These are phyloP conservation scores for Poteriospumella lacustris DNA, from an alignment of 108 stramenopile genomes.

Conservation along the genomic window DNA sequence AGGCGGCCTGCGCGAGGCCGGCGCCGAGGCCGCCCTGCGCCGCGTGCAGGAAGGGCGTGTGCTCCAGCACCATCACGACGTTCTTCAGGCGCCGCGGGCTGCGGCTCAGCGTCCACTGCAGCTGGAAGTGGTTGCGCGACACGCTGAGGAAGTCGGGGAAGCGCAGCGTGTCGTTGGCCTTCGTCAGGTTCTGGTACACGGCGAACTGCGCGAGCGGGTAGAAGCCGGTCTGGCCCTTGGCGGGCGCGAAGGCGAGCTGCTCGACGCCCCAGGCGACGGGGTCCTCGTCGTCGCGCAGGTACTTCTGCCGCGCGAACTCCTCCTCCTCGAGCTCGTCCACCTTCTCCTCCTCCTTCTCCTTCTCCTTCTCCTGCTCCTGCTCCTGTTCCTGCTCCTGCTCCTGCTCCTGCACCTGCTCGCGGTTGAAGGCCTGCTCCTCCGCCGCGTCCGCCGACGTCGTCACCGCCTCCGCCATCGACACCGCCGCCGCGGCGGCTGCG, in stretches of 20 bases:
- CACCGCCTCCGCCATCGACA: slow-evolving; percentile 39
- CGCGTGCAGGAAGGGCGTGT: slow-evolving; percentile 40
- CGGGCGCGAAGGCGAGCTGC: slow-evolving; percentile 55
- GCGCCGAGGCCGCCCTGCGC: not conserved
- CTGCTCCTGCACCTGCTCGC: slow-evolving; percentile 92
- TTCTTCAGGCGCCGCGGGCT: slow-evolving; percentile 94
- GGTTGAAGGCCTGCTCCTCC: slow-evolving; percentile 69
- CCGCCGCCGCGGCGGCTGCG: not conserved
- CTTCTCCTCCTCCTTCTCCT: slow-evolving; percentile 77
- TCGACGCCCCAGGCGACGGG: slow-evolving; percentile 83
- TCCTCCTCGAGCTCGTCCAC: slow-evolving; percentile 83
- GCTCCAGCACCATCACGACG: slow-evolving; percentile 91
- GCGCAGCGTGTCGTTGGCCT: slow-evolving; percentile 20
- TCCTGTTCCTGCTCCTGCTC: slow-evolving; percentile 81
- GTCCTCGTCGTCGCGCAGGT: slow-evolving; percentile 86
- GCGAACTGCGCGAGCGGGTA: slow-evolving; percentile 85
- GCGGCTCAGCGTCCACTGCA: slow-evolving; percentile 74
- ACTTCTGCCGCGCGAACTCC: slow-evolving; percentile 85
- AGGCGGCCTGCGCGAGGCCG: slow-evolving; percentile 27
- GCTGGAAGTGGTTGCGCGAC: slow-evolving; percentile 91
- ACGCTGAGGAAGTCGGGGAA: slow-evolving; percentile 59
- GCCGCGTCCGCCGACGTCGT: slow-evolving; percentile 76
- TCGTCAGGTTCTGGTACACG: slow-evolving; percentile 83
- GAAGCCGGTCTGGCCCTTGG: slow-evolving; percentile 50
- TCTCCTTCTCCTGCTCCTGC: slow-evolving; percentile 49